Conservation (phyloP, 2,329 filamentous ascomycete species). For the Xylaria sp. region DNA sequence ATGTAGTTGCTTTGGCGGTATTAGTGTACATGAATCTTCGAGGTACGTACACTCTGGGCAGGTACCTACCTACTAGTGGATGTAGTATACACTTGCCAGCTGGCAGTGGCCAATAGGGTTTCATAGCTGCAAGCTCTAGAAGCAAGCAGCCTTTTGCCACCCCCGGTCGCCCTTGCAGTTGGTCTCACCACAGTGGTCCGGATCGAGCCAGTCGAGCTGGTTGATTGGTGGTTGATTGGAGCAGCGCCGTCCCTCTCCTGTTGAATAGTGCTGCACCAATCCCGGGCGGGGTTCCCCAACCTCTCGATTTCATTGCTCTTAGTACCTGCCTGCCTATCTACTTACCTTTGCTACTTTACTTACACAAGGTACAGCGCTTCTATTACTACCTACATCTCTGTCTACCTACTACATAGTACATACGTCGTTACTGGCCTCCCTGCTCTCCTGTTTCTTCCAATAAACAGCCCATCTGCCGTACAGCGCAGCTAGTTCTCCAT, state of each 20-base stretch:
- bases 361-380: not conserved
- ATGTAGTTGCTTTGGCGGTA: not conserved
- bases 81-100: slow-evolving; percentile 2
- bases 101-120: slow-evolving; percentile 30
- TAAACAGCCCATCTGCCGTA: slow-evolving; percentile 19
- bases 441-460: not conserved
- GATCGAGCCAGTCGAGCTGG: slow-evolving; percentile 26
- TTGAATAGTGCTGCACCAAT: slow-evolving; percentile 17
- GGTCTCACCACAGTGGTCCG: slow-evolving; percentile 38
- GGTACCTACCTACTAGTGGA: too few species aligned
- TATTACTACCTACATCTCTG: not conserved
- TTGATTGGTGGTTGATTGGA: slow-evolving; percentile 35
- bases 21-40: not conserved
- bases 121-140: slow-evolving; percentile 25
- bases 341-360: not conserved
- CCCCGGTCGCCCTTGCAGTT: slow-evolving; percentile 37
- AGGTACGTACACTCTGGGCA: not conserved
- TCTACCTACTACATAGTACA: not conserved
- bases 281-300: slow-evolving; percentile 21
- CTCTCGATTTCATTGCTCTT: slow-evolving; percentile 13
- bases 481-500: slow-evolving; percentile 10
- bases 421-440: not conserved
- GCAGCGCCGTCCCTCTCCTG: slow-evolving; percentile 30
- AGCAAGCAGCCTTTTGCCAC: slow-evolving; percentile 20
- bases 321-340: not conserved